Percentiles rank a stretch among this genome's conserved stretches.
Conservation (phyloP, 495 filamentous ascomycete genomes). For the Talaromyces trachyspermus region DNA sequence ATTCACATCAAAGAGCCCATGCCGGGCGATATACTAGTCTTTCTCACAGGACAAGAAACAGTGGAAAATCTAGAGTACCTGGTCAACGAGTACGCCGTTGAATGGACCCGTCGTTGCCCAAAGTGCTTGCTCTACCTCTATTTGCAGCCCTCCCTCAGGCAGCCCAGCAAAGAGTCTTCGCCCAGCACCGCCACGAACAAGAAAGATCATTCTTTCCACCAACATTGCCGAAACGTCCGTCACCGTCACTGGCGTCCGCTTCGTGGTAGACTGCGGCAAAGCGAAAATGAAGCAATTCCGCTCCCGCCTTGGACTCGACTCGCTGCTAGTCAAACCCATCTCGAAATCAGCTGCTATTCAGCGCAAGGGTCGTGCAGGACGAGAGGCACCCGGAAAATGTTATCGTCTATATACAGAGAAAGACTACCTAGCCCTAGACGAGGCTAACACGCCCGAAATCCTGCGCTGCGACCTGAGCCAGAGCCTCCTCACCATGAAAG, state of each 20-base stretch:
- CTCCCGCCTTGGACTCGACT: constrained; percentile 77
- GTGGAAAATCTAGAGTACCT: constrained; percentile 76
- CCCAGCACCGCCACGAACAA: constrained; percentile 64
- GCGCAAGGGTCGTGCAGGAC: constrained; percentile 81
- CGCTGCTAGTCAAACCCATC: constrained; percentile 82
- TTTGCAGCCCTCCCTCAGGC: constrained; percentile 67
- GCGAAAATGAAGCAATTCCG: constrained; percentile 91
- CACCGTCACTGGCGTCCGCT: constrained; percentile 86
- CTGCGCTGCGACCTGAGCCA: constrained; percentile 79
- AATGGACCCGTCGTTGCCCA: constrained; percentile 68
- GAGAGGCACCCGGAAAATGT: constrained; percentile 87
- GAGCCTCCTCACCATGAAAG: constrained; percentile 90
- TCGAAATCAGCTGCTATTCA: constrained; percentile 93
- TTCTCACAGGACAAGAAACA: constrained; percentile 89
- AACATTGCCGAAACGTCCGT: constrained; percentile 99
- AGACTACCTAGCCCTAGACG: constrained; percentile 61
- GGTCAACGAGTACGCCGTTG: constrained; percentile 67
- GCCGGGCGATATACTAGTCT: constrained; percentile 89
- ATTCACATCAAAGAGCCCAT: constrained; percentile 82
- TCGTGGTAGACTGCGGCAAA: constrained; percentile 89
- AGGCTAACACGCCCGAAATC: constrained; percentile 79
- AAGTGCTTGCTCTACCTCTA: constrained; percentile 60
- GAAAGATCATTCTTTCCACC: constrained; percentile 87
- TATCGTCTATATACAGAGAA: constrained; percentile 83
- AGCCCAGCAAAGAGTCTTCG: constrained; percentile 80